Conservation (phyloP, 495 filamentous ascomycete species). For the Aspergillus heteromorphus region DNA sequence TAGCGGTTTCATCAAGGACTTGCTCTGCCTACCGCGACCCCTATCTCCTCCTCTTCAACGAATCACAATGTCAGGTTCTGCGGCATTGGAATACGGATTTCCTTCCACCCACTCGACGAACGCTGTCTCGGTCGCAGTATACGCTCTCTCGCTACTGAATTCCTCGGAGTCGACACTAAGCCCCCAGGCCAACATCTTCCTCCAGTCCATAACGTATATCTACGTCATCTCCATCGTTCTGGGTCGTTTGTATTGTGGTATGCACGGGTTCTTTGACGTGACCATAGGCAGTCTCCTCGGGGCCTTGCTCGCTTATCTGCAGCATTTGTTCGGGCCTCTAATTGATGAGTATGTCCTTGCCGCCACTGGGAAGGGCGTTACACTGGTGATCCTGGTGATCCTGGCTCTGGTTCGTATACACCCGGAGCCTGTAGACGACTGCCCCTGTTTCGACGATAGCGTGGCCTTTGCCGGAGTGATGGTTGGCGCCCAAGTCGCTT, state of each 20-base stretch:
- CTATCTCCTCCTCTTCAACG: slow-evolving; percentile 88
- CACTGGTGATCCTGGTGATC: slow-evolving; percentile 57
- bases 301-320: slow-evolving; percentile 57
- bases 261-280: slow-evolving; percentile 96
- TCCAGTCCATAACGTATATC: slow-evolving; percentile 65
- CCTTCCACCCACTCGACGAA: slow-evolving; percentile 97
- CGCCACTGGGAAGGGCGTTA: slow-evolving; percentile 47
- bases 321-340: slow-evolving; percentile 62
- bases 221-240: slow-evolving; percentile 88
- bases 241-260: slow-evolving; percentile 91
- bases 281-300: slow-evolving; percentile 72
- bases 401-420: slow-evolving; percentile 78
- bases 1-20: slow-evolving; percentile 89
- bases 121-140: slow-evolving; percentile 88
- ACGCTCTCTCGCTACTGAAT: slow-evolving; percentile 64
- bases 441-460: slow-evolving; percentile 95
- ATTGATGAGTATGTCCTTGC: slow-evolving; percentile 60
- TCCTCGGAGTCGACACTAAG: slow-evolving; percentile 47
- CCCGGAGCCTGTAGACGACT: slow-evolving; percentile 93
- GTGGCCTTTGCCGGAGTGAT: slow-evolving; percentile 88
- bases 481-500: slow-evolving; percentile 71
- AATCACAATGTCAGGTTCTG: slow-evolving; percentile 95
- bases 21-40: slow-evolving; percentile 90
- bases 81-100: slow-evolving; percentile 93
- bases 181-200: slow-evolving; percentile 44